Conservation (phyloP, 768 basidiomycete genomes). For the Boletus rufocinnamomeus region DNA sequence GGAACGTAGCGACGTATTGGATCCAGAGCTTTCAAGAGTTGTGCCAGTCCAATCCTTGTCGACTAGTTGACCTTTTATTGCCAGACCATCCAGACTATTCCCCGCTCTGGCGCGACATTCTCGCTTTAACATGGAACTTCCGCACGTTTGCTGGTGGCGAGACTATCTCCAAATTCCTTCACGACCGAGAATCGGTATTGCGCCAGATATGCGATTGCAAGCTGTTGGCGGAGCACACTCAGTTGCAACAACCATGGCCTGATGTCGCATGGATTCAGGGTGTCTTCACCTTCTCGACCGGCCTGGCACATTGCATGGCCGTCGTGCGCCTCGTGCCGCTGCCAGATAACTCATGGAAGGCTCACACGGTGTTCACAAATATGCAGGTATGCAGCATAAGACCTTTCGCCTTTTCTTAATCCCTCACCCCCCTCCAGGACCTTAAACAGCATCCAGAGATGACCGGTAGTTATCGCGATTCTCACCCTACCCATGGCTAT, state of each 20-base stretch:
- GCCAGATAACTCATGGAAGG: slow-evolving; percentile 53
- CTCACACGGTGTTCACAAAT: slow-evolving; percentile 57
- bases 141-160: slow-evolving; percentile 43
- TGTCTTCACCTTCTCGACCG: slow-evolving; percentile 8
- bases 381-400: slow-evolving; percentile 38
- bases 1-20: not conserved
- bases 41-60: slow-evolving; percentile 1
- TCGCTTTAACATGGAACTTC: slow-evolving; percentile 53
- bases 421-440: not conserved
- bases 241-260: slow-evolving; percentile 40
- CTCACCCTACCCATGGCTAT: not conserved
- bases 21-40: slow-evolving; percentile 4
- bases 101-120: slow-evolving; percentile 6
- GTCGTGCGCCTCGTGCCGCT: slow-evolving; percentile 37
- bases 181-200: slow-evolving; percentile 32
- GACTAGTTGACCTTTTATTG: not conserved
- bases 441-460: slow-evolving; percentile 42
- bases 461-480: slow-evolving; percentile 16
- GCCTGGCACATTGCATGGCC: slow-evolving; percentile 3
- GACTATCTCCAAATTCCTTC: slow-evolving; percentile 37
- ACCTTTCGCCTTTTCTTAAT: not conserved
- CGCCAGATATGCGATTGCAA: slow-evolving; percentile 4
- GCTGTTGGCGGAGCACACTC: not conserved
- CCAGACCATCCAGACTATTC: not conserved
- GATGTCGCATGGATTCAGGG: slow-evolving; percentile 51